A percentile compares a stretch with the other conserved stretches of the same genome.
phyloP scores from a whole-genome alignment of 192 early-diverging fungal species.

The Dispira simplex region DNA sequence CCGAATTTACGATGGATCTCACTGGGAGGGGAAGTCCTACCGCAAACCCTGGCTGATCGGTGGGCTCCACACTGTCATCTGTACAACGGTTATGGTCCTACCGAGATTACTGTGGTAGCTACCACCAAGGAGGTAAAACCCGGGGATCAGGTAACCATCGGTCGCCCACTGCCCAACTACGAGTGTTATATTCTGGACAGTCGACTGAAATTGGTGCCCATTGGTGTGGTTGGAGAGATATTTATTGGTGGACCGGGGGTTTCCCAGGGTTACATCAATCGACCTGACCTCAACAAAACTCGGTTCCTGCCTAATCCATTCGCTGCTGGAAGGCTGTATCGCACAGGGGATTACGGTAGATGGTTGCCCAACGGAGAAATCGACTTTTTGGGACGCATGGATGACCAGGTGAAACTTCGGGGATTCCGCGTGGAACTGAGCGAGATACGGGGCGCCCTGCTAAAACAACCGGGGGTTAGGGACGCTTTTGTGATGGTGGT shows the following conservation, averaged over 20 bases:
- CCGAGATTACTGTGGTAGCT: neutral
- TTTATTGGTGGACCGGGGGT: conserved; percentile 26
- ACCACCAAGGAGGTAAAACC: neutral
- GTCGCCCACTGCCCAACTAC: conserved; percentile 12
- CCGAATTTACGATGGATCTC: neutral
- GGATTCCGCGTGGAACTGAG: conserved; percentile 28
- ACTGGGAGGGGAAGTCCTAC: neutral
- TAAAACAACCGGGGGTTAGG: neutral
- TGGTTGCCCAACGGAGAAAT: conserved; percentile 13
- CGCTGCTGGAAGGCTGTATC: neutral
- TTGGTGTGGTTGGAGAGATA: conserved; percentile 25
- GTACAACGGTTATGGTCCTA: conserved; percentile 6
- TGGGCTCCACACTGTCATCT: neutral
- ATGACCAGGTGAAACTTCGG: conserved; percentile 35
- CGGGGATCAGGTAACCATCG: conserved; percentile 7
- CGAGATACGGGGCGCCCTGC: conserved; percentile 18
- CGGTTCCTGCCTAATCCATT: conserved; percentile 19
- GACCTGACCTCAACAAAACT: conserved; percentile 19
- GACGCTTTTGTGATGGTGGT: neutral
- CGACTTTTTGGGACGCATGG: conserved; percentile 20
- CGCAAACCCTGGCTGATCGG: neutral
- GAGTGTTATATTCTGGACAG: conserved; percentile 15
- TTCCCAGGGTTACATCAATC: conserved; percentile 24
- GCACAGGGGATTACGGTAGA: conserved; percentile 10
- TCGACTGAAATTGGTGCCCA: conserved; percentile 14